phyloP scores from a whole-genome alignment of 495 filamentous ascomycete genomes.

The Neurospora sublineolata region DNA sequence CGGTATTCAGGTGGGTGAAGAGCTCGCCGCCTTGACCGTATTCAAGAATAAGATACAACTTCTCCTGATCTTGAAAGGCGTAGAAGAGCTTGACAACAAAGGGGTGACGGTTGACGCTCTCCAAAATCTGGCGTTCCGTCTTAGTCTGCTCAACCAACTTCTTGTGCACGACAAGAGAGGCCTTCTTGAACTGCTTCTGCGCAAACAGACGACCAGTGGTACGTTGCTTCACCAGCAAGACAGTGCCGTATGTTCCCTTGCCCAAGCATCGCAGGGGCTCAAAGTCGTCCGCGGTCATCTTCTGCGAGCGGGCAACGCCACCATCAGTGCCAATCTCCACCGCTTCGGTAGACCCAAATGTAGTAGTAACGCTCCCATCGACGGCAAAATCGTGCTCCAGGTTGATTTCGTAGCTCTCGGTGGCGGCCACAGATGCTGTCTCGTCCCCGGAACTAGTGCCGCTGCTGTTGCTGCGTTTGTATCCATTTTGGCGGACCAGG shows the following conservation, averaged over 20 bases:
- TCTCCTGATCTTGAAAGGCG: slow-evolving; percentile 96
- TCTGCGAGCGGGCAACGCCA: slow-evolving; percentile 39
- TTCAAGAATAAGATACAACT: slow-evolving; percentile 93
- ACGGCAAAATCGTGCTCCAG: slow-evolving; percentile 74
- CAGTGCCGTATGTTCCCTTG: slow-evolving; percentile 90
- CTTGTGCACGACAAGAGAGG: slow-evolving; percentile 83
- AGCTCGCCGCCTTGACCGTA: slow-evolving; percentile 97
- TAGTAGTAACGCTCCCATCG: not conserved
- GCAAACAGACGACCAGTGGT: slow-evolving; percentile 82
- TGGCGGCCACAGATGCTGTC: slow-evolving; percentile 25
- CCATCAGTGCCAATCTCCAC: slow-evolving; percentile 24
- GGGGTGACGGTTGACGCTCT: slow-evolving; percentile 88
- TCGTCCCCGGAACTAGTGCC: slow-evolving; percentile 30
- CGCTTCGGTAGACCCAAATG: slow-evolving; percentile 42
- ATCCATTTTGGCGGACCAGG: slow-evolving; percentile 14
- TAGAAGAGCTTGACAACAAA: slow-evolving; percentile 98
- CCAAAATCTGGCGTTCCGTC: slow-evolving; percentile 86
- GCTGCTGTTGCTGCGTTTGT: slow-evolving; percentile 18
- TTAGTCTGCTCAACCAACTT: slow-evolving; percentile 91
- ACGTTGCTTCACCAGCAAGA: slow-evolving; percentile 79
- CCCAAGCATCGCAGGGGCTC: slow-evolving; percentile 88
- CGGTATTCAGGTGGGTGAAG: slow-evolving; percentile 77
- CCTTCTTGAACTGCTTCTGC: slow-evolving; percentile 97
- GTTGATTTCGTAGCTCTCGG: slow-evolving; percentile 73
- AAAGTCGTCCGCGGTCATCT: slow-evolving; percentile 89